phyloP scores from a whole-genome alignment of 2,329 filamentous ascomycete species.

The Diaporthe sp. region DNA sequence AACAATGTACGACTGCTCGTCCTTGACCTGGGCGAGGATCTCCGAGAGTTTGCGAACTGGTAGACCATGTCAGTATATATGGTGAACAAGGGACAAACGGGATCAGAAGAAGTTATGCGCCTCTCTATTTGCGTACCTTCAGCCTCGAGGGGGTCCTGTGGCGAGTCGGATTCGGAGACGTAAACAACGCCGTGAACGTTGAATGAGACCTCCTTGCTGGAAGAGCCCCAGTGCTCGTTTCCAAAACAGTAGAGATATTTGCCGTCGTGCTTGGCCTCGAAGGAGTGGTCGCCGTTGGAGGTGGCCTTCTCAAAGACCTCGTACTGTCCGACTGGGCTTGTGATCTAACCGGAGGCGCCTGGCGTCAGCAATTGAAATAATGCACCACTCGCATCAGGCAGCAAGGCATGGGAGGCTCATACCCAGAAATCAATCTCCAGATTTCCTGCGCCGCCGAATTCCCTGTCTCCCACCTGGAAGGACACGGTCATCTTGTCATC shows the following conservation, averaged over 20 bases:
- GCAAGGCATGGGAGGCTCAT: constrained; percentile 47
- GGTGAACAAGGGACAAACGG: background rate
- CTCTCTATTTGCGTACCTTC: constrained; percentile 70
- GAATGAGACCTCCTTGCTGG: constrained; percentile 98
- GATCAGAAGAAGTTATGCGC: background rate
- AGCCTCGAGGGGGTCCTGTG: constrained; percentile 87
- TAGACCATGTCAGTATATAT: constrained; percentile 33
- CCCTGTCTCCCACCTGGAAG: constrained; percentile 96
- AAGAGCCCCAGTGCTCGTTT: constrained; percentile 97
- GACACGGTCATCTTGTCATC: constrained; percentile 99
- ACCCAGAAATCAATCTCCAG: constrained; percentile 99
- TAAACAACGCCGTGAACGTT: constrained; percentile 99
- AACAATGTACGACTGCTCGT: constrained; percentile 97
- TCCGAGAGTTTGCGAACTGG: constrained; percentile 86
- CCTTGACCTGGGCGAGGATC: constrained; percentile 90
- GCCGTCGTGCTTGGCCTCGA: constrained; percentile 85
- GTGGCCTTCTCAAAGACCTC: constrained; percentile 83
- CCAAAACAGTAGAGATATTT: constrained; percentile 98
- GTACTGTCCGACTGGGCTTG: constrained; percentile 80
- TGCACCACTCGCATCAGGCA: background rate
- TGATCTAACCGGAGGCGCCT: constrained; percentile 64
- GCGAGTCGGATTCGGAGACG: constrained; percentile 86
- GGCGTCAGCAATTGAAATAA: constrained; percentile 36
- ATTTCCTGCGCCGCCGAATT: constrained; percentile 94
- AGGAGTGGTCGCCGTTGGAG: constrained; percentile 93